Percentiles rank a stretch among this genome's conserved stretches.
These are phyloP conservation scores for Leptographium flavum DNA, from an alignment of 2,329 filamentous ascomycete genomes.

Conservation along the genomic window DNA sequence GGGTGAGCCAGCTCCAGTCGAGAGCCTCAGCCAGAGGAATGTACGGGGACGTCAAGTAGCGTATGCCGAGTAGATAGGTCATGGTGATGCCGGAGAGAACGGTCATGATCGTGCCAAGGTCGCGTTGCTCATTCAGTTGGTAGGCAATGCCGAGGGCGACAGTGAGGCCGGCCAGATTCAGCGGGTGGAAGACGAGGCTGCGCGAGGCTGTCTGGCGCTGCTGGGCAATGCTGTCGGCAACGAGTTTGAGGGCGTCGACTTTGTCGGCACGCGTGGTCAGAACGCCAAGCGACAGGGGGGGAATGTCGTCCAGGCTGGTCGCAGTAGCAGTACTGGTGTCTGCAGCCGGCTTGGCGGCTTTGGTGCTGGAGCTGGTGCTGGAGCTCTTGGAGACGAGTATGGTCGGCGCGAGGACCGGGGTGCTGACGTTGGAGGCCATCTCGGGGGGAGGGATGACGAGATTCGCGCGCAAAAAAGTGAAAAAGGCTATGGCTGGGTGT, in stretches of 20 bases:
- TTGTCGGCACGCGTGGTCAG: conserved; percentile 44
- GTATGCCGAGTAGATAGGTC: conserved; percentile 46
- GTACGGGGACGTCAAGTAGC: conserved; percentile 48
- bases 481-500: conserved; percentile 58
- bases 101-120: conserved; percentile 40
- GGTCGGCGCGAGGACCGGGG: conserved; percentile 46
- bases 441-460: conserved; percentile 51
- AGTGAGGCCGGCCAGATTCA: conserved; percentile 33
- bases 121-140: conserved; percentile 27
- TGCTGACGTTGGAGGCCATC: conserved; percentile 49
- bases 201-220: conserved; percentile 56
- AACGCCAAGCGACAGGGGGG: conserved; percentile 48
- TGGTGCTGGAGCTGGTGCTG: background rate
- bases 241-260: conserved; percentile 52
- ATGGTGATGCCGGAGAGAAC: conserved; percentile 48
- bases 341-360: conserved; percentile 12
- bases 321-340: conserved; percentile 18
- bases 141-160: conserved; percentile 28
- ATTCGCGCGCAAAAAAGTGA: conserved; percentile 69
- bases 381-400: conserved; percentile 4
- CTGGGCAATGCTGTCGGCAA: conserved; percentile 72
- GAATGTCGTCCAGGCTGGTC: conserved; percentile 34
- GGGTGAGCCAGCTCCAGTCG: conserved; percentile 44
- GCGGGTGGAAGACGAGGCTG: conserved; percentile 49
- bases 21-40: conserved; percentile 46